Evolutionary conservation across 2,329 filamentous ascomycete species (phyloP).

Genomic region (Lithohypha guttulata): DNA sequence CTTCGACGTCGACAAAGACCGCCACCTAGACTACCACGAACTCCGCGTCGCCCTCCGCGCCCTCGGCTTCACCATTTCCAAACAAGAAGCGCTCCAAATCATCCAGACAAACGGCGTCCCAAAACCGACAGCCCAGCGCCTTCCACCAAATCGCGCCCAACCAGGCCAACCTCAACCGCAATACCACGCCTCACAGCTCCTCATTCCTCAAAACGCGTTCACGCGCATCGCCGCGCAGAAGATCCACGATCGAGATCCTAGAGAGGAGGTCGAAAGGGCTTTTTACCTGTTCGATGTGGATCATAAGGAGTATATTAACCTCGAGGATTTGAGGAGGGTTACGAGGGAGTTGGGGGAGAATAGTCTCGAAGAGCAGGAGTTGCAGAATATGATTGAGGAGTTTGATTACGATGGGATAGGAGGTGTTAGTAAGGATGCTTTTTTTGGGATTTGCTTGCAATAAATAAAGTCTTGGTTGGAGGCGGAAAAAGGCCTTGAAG

Average conservation of each 20-base stretch:
- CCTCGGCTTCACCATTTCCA: constrained; percentile 83
- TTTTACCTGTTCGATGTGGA: constrained; percentile 91
- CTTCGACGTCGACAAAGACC: constrained; percentile 94
- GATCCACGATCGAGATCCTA: constrained; percentile 71
- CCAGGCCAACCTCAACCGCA: constrained; percentile 25
- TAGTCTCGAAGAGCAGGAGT: constrained; percentile 81
- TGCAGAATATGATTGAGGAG: constrained; percentile 94
- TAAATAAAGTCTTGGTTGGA: too few species aligned
- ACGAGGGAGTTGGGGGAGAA: constrained; percentile 80
- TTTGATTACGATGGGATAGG: constrained; percentile 93
- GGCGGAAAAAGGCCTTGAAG: too few species aligned
- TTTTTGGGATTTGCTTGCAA: constrained; percentile 55
- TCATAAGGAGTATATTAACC: constrained; percentile 77
- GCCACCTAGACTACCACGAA: constrained; percentile 93
- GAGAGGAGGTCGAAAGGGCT: constrained; percentile 81
- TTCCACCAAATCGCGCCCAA: constrained; percentile 28
- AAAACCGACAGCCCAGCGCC: constrained; percentile 38
- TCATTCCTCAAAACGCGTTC: constrained; percentile 62
- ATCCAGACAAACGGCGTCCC: constrained; percentile 72
- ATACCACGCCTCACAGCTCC: constrained; percentile 53
- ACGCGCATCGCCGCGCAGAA: constrained; percentile 67
- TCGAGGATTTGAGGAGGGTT: constrained; percentile 78
- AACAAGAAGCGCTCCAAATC: constrained; percentile 70
- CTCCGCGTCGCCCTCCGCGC: constrained; percentile 94
- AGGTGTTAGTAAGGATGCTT: constrained; percentile 54